Base-by-base conservation (phyloP, 176 grass and related monocot genomes). In the Juncus effusus region DNA sequence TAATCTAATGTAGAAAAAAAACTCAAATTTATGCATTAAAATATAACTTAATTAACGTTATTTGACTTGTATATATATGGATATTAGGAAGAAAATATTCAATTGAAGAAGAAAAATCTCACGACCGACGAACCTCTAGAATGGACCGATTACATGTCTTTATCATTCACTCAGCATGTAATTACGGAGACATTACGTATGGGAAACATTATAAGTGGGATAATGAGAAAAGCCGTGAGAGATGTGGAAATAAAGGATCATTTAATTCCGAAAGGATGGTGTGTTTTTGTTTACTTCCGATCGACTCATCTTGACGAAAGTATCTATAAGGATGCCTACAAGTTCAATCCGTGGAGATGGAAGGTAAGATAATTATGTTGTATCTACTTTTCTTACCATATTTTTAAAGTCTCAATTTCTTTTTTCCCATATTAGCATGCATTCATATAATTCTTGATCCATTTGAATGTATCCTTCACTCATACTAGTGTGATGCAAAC, bases 291-390 rank as follows among this genome's bases (percentile, higher is more conserved):
- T 54, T 99, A 99, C 81, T 99, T 99, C 53, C 72, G 94, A 49
- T 93, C 94, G 9, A 86, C 92, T 70, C 94, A 99, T 77, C 94
- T 99, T 4, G 85, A 93, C 11, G 68, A 80, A 42, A 50, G 42
- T 8, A 58, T 80, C 68, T 99, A 93, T 47, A 61, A 82, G 13
- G 94, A 99, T 13, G 67, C 88, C 47, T 90, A 70, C 85, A 84
- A 62, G 69, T 99, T 99, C 81, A 82, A 90, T 69, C 94, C 94
- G 73, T 99, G 94, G 94, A 99, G 94, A 73, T 99, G 94, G 94
- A 90, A 99, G 94, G 94, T 99, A 77, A 84, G 50, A 54, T 4
- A 13, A 0, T 49, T 10, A 71, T 62, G 7, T 59, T 51, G 3
- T 4, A 0, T 51, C 37, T 28, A 45, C 44, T 62, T 35, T 74